Conservation (phyloP, 176 grass and related monocot genomes). For the Cenchrus purpureus region DNA sequence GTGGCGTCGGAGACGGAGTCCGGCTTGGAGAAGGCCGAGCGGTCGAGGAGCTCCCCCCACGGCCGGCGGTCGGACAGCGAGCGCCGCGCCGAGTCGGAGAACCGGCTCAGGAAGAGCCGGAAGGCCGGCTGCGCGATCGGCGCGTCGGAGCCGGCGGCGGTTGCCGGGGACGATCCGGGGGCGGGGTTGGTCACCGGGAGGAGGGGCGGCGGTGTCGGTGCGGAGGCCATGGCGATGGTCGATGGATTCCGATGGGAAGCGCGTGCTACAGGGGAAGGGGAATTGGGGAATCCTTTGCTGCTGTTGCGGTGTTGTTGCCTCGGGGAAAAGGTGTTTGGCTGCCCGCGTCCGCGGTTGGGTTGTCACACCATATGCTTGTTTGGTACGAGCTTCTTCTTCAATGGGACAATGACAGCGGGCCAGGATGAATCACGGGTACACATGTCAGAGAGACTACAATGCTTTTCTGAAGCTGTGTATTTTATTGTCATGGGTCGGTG, state of each 20-base stretch:
- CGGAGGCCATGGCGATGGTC: conserved; percentile 57
- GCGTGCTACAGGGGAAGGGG: background rate
- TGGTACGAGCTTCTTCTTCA: background rate
- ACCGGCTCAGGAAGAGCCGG: conserved; percentile 78
- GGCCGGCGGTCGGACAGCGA: conserved; percentile 87
- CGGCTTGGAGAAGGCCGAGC: conserved; percentile 85
- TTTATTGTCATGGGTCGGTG: background rate
- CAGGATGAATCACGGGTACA: rapidly evolving
- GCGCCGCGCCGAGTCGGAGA: conserved; percentile 80
- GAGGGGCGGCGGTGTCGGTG: conserved; percentile 63
- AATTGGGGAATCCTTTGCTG: background rate
- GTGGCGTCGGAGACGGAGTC: conserved; percentile 86
- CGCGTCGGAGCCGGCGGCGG: conserved; percentile 24
- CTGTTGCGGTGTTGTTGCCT: background rate
- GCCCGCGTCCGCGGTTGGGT: background rate
- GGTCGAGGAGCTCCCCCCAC: conserved; percentile 85
- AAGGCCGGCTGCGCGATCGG: conserved; percentile 66
- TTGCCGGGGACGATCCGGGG: conserved; percentile 30
- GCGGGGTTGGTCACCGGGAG: conserved; percentile 71
- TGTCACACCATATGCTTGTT: background rate
- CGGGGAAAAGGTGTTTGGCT: background rate
- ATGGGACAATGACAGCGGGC: conserved; percentile 22
- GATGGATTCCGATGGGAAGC: background rate
- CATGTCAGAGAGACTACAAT: background rate
- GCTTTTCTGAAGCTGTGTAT: background rate